Percentiles rank a stretch among this genome's conserved stretches.
Evolutionary conservation across 2,329 filamentous ascomycete species (phyloP).

Genomic region (Epichloe typhina): DNA sequence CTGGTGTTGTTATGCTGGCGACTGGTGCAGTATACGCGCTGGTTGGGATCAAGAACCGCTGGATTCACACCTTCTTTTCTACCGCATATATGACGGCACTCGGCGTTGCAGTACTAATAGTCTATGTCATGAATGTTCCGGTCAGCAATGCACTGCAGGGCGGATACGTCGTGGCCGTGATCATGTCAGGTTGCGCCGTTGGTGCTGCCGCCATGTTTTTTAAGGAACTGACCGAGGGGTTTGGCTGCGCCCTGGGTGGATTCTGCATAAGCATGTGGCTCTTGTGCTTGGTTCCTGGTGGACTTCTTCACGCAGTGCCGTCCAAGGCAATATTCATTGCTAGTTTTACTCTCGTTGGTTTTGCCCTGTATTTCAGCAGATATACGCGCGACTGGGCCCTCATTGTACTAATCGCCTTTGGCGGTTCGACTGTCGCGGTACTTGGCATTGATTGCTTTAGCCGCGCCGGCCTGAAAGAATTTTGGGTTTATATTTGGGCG

Average conservation of each 20-base stretch:
- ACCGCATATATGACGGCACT: constrained; percentile 60
- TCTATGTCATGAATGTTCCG: constrained; percentile 78
- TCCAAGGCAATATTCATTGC: constrained; percentile 65
- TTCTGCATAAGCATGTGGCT: constrained; percentile 89
- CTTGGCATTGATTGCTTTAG: constrained; percentile 87
- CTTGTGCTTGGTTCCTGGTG: constrained; percentile 61
- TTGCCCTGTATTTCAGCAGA: constrained; percentile 64
- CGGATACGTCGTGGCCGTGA: constrained; percentile 68
- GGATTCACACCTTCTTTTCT: constrained; percentile 71
- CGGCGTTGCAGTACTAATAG: constrained; percentile 65
- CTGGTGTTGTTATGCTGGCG: constrained; percentile 61
- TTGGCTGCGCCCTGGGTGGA: constrained; percentile 79
- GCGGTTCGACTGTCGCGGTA: constrained; percentile 64
- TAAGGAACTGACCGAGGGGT: constrained; percentile 63
- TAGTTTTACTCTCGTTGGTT: constrained; percentile 53
- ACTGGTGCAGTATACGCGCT: constrained; percentile 59
- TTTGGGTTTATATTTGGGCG: constrained; percentile 86
- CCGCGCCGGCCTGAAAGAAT: constrained; percentile 83
- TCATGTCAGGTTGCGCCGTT: constrained; percentile 59
- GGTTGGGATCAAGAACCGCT: constrained; percentile 70
- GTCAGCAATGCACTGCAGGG: constrained; percentile 67
- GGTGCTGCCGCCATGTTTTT: constrained; percentile 68
- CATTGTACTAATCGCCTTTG: constrained; percentile 65
- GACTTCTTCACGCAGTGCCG: constrained; percentile 49
- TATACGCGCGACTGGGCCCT: constrained; percentile 67